A percentile compares a stretch with the other conserved stretches of the same genome.
Evolutionary conservation across 140 eudicot species (phyloP).

Genomic region (Bidens hawaiensis): DNA sequence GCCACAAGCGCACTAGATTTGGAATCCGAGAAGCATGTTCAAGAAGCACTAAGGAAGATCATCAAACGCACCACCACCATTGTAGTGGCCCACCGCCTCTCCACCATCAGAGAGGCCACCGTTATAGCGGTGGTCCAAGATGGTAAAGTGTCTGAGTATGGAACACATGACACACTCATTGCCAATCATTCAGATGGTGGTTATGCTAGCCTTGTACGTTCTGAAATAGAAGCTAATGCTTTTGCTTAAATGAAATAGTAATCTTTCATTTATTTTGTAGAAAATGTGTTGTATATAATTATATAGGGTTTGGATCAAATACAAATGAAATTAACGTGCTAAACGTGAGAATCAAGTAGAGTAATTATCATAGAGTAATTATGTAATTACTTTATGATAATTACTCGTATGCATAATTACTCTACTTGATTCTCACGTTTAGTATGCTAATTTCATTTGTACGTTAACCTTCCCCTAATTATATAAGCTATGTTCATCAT

Average conservation of each 20-base stretch:
- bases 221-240: conserved; percentile 78
- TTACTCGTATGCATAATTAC: too few species aligned
- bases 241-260: conserved; percentile 35
- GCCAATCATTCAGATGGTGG: conserved; percentile 56
- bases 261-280: background rate
- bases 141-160: conserved; percentile 67
- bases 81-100: conserved; percentile 82
- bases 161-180: conserved; percentile 64
- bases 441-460: too few species aligned
- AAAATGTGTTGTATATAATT: conserved; percentile 24
- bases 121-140: conserved; percentile 68
- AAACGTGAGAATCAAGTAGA: too few species aligned
- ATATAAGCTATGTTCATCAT: background rate
- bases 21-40: conserved; percentile 77
- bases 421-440: too few species aligned
- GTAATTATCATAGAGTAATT: too few species aligned
- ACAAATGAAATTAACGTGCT: too few species aligned
- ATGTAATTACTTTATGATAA: too few species aligned
- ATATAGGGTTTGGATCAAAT: too few species aligned
- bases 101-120: conserved; percentile 68
- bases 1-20: conserved; percentile 85
- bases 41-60: conserved; percentile 69
- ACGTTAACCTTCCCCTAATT: too few species aligned
- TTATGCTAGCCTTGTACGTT: conserved; percentile 63
- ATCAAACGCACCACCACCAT: conserved; percentile 63